Percentiles rank a stretch among this genome's conserved stretches.
These are phyloP conservation scores for Septoria petroselini DNA, from an alignment of 2,329 filamentous ascomycete species.

Conservation along the genomic window DNA sequence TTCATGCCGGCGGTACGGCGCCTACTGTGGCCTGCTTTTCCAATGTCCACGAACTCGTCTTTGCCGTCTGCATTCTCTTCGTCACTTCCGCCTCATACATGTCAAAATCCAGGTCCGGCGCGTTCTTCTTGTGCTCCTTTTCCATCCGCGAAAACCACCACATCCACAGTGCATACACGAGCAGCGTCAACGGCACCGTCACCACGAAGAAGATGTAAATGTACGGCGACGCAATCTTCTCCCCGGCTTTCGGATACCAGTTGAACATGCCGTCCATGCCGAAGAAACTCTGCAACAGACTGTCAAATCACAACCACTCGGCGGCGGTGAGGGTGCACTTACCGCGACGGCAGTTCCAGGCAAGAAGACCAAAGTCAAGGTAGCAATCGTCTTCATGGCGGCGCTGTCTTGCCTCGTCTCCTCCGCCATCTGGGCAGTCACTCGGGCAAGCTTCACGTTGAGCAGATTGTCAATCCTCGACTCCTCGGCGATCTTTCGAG, in stretches of 20 bases:
- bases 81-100: constrained; percentile 35
- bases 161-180: constrained; percentile 33
- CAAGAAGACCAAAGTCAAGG: constrained; percentile 46
- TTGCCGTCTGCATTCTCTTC: constrained; percentile 30
- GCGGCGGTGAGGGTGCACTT: constrained; percentile 5
- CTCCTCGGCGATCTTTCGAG: constrained; percentile 37
- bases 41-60: constrained; percentile 27
- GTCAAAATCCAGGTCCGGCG: constrained; percentile 29
- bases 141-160: constrained; percentile 34
- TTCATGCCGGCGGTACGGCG: constrained; percentile 11
- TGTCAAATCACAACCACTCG: background rate
- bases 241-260: constrained; percentile 23
- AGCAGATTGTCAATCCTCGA: constrained; percentile 36
- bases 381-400: constrained; percentile 48
- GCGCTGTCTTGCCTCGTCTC: constrained; percentile 39
- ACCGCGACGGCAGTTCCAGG: constrained; percentile 40
- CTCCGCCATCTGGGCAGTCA: constrained; percentile 37
- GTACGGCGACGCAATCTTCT: constrained; percentile 33
- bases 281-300: constrained; percentile 33
- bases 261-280: constrained; percentile 37
- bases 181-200: constrained; percentile 35
- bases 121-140: constrained; percentile 29
- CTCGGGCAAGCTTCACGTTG: constrained; percentile 37
- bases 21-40: constrained; percentile 22
- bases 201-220: constrained; percentile 37